phyloP scores from a whole-genome alignment of 2,329 filamentous ascomycete species.

The Clonostachys byssicola region DNA sequence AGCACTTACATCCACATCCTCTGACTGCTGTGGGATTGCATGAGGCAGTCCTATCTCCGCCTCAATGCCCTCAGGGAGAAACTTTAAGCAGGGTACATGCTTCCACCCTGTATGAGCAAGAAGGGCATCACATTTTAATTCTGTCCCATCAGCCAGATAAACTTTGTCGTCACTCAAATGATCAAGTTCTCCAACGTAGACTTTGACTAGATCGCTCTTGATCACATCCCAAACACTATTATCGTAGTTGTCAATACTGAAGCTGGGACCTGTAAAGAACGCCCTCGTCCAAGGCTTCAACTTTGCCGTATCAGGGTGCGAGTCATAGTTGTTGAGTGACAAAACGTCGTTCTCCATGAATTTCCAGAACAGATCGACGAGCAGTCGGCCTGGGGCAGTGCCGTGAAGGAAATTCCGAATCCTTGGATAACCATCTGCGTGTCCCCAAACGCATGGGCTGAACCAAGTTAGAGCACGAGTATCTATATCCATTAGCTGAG shows the following conservation, averaged over 20 bases:
- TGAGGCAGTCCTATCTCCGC: conserved; percentile 6
- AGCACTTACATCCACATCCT: conserved; percentile 5
- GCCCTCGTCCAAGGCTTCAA: conserved; percentile 28
- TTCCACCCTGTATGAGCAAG: conserved; percentile 51
- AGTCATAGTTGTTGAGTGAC: conserved; percentile 37
- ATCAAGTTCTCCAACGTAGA: conserved; percentile 42
- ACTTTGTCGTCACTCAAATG: conserved; percentile 30
- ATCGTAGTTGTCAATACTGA: conserved; percentile 51
- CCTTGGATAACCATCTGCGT: conserved; percentile 44
- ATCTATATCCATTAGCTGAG: background rate
- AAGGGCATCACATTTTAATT: conserved; percentile 36
- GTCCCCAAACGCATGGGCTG: conserved; percentile 61
- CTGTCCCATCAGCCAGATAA: conserved; percentile 27
- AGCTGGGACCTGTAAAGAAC: conserved; percentile 42
- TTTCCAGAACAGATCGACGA: conserved; percentile 45
- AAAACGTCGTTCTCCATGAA: conserved; percentile 41
- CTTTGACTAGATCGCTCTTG: conserved; percentile 35
- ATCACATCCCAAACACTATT: conserved; percentile 43
- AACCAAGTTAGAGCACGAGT: conserved; percentile 41
- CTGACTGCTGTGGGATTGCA: background rate
- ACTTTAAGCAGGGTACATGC: conserved; percentile 35
- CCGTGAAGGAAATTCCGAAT: conserved; percentile 43
- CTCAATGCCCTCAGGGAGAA: conserved; percentile 13
- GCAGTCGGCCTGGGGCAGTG: conserved; percentile 39
- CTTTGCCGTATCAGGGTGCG: conserved; percentile 28